Evolutionary conservation across 805 yeast genomes (phyloP), one percentile per base, ranked within the genome.

Genomic region (Brettanomyces custersianus): DNA sequence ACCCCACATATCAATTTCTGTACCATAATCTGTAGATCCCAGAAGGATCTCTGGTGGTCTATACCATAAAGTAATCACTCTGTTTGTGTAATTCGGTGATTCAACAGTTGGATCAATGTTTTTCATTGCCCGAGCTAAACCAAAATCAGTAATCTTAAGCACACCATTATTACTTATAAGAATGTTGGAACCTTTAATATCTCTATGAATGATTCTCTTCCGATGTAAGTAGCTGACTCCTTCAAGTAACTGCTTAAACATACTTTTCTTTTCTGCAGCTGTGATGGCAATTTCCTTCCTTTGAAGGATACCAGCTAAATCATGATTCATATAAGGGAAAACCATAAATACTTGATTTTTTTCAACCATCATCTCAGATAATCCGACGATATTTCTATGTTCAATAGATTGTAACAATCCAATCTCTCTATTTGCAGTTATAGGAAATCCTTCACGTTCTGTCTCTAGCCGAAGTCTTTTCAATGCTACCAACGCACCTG

Each of bases 11-110:
- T 92, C 98, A 8, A 92, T 92, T 48, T 84, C 95, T 28, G 86
- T 62, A 0, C 88, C 92, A 58, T 92, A 92, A 40, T 77, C 79
- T 0, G 97, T 88, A 0, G 95, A 77, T 1, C 98, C 98, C 39
- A 92, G 59, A 26, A 92, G 62, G 22, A 92, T 67, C 56, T 90
- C 98, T 0, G 97, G 97, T 1, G 98, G 98, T 40, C 98, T 71
- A 56, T 92, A 90, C 98, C 98, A 92, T 26, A 92, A 63, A 0
- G 98, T 92, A 36, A 92, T 92, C 28, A 92, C 97, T 38, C 98
- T 63, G 55, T 92, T 92, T 2, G 98, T 90, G 58, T 90, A 90
- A 48, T 87, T 92, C 4, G 84, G 82, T 16, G 72, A 65, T 33
- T 71, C 72, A 7, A 68, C 66, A 3, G 61, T 54, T 41, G 62